Evolutionary conservation across 169 alveolate species (phyloP).

Genomic region (Eimeria nieschulzi): DNA sequence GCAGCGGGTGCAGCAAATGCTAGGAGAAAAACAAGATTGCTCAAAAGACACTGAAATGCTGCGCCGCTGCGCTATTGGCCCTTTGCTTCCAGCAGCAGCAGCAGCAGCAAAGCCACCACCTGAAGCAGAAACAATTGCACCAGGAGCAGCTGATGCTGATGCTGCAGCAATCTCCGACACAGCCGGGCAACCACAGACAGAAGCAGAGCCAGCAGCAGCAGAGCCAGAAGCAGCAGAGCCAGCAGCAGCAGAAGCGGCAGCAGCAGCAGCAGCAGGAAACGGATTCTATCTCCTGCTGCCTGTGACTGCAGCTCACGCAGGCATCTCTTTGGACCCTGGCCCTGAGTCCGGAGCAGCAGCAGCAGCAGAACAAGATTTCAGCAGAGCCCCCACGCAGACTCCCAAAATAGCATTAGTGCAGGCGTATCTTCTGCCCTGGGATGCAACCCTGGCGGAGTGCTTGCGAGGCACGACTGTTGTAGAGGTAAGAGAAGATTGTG

Average conservation of each 20-base stretch:
- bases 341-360: background rate
- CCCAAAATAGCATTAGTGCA: background rate
- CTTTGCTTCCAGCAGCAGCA: constrained; percentile 7
- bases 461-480: background rate
- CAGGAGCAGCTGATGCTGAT: background rate
- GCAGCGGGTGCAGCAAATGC: background rate
- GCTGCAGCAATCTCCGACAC: background rate
- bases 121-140: background rate
- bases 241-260: background rate
- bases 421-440: constrained; percentile 20
- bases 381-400: background rate
- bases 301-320: constrained; percentile 31
- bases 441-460: background rate
- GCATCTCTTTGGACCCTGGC: background rate
- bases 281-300: background rate
- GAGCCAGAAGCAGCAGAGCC: background rate
- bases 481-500: background rate
- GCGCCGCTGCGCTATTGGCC: background rate
- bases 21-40: background rate
- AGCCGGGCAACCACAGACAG: background rate
- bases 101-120: background rate
- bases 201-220: background rate
- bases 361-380: background rate
- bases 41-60: background rate
- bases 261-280: background rate